A percentile compares a stretch with the other conserved stretches of the same genome.
These are phyloP conservation scores for Ogataea ramenticola DNA, from an alignment of 805 yeast species.

Conservation along the genomic window DNA sequence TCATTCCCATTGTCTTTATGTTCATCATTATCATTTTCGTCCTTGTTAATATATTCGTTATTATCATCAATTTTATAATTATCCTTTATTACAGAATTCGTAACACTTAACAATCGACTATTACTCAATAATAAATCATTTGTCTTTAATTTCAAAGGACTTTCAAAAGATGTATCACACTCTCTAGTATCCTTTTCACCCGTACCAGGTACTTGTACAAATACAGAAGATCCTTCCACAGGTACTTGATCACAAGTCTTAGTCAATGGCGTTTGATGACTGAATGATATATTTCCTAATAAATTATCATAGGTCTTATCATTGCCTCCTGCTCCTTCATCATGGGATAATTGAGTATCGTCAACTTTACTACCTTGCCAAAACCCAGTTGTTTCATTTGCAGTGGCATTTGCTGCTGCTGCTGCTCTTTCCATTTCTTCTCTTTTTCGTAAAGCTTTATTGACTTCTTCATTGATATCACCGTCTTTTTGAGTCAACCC, in stretches of 20 bases:
- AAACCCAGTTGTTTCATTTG: slow-evolving; percentile 1
- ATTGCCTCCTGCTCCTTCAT: background rate
- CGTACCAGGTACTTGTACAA: background rate
- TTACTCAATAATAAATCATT: background rate
- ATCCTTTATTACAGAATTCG: too few relatives aligned
- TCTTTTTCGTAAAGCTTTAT: slow-evolving; percentile 7
- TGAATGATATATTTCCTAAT: too few relatives aligned
- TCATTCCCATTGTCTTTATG: background rate
- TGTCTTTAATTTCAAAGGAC: slow-evolving; percentile 8
- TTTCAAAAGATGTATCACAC: slow-evolving; percentile 6
- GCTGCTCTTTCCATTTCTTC: slow-evolving; percentile 3
- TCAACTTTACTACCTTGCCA: background rate
- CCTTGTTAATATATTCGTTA: too few relatives aligned
- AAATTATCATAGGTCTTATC: too few relatives aligned
- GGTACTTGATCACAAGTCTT: too few relatives aligned
- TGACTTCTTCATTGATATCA: slow-evolving; percentile 13
- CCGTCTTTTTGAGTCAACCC: slow-evolving; percentile 15
- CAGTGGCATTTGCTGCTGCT: too few relatives aligned
- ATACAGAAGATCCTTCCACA: background rate
- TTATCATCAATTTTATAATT: too few relatives aligned
- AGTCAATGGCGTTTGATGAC: too few relatives aligned
- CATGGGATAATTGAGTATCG: background rate
- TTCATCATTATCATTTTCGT: background rate
- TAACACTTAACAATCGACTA: too few relatives aligned
- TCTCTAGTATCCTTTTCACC: background rate